These are phyloP conservation scores for Agastache rugosa DNA, from an alignment of 257 asterid genomes.

Conservation along the genomic window DNA sequence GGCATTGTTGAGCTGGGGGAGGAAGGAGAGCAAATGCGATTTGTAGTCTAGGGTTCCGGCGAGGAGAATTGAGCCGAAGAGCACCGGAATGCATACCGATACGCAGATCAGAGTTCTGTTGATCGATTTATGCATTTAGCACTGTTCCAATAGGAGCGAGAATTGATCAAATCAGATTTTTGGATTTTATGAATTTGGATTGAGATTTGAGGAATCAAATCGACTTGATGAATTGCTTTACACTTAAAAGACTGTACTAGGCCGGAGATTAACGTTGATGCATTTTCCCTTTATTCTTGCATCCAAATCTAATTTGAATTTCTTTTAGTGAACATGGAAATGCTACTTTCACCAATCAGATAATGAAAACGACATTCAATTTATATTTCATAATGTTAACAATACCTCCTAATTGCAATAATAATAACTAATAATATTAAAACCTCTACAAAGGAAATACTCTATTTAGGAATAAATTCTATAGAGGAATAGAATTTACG, in stretches of 20 bases:
- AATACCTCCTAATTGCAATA: too few species aligned
- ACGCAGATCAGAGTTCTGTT: slow-evolving; percentile 46
- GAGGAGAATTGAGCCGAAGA: slow-evolving; percentile 47
- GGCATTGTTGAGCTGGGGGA: slow-evolving; percentile 49
- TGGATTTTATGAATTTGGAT: neutral
- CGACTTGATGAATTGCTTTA: slow-evolving; percentile 3
- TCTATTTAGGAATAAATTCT: too few species aligned
- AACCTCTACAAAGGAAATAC: too few species aligned
- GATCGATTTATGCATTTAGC: slow-evolving; percentile 47
- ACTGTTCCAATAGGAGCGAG: neutral
- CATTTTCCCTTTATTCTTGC: neutral
- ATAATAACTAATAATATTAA: too few species aligned
- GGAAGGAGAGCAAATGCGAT: slow-evolving; percentile 42
- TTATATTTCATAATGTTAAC: neutral
- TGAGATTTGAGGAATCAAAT: neutral
- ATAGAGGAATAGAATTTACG: too few species aligned
- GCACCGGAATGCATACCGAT: slow-evolving; percentile 47
- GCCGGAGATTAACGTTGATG: neutral
- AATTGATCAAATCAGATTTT: neutral
- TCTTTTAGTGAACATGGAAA: neutral
- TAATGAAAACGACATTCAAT: neutral
- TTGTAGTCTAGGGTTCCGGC: slow-evolving; percentile 54
- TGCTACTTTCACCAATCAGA: neutral
- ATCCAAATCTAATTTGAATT: neutral
- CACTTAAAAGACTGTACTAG: neutral